A percentile compares a stretch with the other conserved stretches of the same genome.
These are phyloP conservation scores for Boechera divaricarpa DNA, from an alignment of 345 rosid species.

Conservation along the genomic window DNA sequence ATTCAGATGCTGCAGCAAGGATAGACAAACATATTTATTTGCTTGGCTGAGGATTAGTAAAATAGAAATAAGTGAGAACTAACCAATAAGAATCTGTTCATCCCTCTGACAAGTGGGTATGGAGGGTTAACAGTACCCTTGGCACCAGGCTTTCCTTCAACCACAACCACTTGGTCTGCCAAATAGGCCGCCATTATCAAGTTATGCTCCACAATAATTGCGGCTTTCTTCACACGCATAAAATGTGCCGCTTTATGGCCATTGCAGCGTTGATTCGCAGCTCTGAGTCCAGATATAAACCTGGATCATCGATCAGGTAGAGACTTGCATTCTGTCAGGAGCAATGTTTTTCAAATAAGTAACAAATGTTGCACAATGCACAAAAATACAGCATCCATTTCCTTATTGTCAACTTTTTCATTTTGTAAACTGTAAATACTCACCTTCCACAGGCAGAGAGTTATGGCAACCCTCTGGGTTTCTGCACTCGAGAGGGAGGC, in stretches of 20 bases:
- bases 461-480: constrained; percentile 81
- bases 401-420: too few species aligned
- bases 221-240: background rate
- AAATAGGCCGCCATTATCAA: background rate
- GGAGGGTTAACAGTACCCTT: background rate
- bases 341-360: background rate
- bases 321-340: background rate
- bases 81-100: background rate
- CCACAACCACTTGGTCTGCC: background rate
- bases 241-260: background rate
- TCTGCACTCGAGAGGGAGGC: constrained; percentile 81
- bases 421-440: background rate
- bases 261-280: background rate
- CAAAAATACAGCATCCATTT: too few species aligned
- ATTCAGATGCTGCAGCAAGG: background rate
- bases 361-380: background rate
- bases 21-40: background rate
- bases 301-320: constrained; percentile 10
- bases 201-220: background rate
- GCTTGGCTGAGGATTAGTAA: background rate
- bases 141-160: background rate
- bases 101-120: background rate
- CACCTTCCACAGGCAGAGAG: constrained; percentile 86
- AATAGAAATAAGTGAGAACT: background rate
- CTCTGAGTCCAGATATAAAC: background rate